Conservation (phyloP, 306 rosid species). For the Glycyrrhiza uralensis region DNA sequence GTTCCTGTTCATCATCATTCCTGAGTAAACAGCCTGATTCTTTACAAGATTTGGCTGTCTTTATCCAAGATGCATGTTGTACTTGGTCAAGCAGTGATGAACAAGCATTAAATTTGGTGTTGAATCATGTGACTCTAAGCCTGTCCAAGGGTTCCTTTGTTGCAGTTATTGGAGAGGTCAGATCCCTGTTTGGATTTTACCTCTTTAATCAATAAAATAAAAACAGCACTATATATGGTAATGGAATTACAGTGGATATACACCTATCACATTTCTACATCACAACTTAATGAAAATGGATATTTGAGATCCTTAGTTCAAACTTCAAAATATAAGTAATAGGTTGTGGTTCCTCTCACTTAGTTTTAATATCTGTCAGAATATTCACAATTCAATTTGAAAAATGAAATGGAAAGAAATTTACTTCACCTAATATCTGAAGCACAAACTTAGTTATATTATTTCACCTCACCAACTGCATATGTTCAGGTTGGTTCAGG, state of each 20-base stretch:
- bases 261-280: background rate
- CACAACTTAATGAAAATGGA: background rate
- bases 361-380: background rate
- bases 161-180: slow-evolving; percentile 89
- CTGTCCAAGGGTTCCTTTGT: slow-evolving; percentile 72
- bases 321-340: background rate
- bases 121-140: slow-evolving; percentile 61
- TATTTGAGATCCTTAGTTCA: slow-evolving; percentile 11
- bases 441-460: background rate
- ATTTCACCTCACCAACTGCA: slow-evolving; percentile 28
- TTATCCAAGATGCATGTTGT: slow-evolving; percentile 62
- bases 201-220: slow-evolving; percentile 12
- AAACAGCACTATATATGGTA: background rate
- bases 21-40: slow-evolving; percentile 39
- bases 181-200: slow-evolving; percentile 22
- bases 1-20: slow-evolving; percentile 36
- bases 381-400: background rate
- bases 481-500: slow-evolving; percentile 94
- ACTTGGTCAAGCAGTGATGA: slow-evolving; percentile 80
- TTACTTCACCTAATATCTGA: background rate
- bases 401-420: slow-evolving; percentile 16
- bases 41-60: slow-evolving; percentile 49
- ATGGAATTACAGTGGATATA: background rate
- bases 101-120: slow-evolving; percentile 44
- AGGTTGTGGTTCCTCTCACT: slow-evolving; percentile 2